phyloP scores from a whole-genome alignment of 1,284 basidiomycete species.

The Ustilago trichophora region DNA sequence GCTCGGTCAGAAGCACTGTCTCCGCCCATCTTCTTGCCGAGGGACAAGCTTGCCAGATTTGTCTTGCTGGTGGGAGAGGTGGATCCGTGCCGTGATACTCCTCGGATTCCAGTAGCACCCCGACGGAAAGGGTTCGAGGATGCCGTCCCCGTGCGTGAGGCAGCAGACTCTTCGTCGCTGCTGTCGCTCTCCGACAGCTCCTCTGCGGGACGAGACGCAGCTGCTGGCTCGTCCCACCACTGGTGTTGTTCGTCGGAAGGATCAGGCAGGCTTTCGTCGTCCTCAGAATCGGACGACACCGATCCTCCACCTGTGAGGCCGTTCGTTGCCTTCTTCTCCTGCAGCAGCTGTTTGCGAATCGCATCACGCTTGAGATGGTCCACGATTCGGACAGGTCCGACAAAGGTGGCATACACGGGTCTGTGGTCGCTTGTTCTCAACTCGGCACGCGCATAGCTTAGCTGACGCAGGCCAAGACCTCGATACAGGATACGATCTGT shows the following conservation, averaged over 20 bases:
- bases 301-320: constrained; percentile 14
- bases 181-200: constrained; percentile 13
- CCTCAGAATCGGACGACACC: constrained; percentile 16
- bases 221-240: constrained; percentile 38
- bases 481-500: constrained; percentile 79
- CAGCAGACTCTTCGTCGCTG: constrained; percentile 3
- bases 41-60: not conserved
- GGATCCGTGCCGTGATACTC: not conserved
- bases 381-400: constrained; percentile 78
- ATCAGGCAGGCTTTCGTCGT: constrained; percentile 31
- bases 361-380: constrained; percentile 78
- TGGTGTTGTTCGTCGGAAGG: constrained; percentile 39
- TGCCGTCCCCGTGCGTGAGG: too few species aligned
- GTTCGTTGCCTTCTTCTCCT: constrained; percentile 24
- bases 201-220: not conserved
- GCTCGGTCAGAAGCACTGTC: not conserved
- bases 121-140: constrained; percentile 18
- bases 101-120: not conserved
- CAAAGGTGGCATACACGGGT: constrained; percentile 88
- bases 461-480: constrained; percentile 51
- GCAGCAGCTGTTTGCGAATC: constrained; percentile 73
- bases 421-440: constrained; percentile 90
- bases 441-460: constrained; percentile 74
- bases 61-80: constrained; percentile 1
- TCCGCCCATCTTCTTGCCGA: not conserved